Conservation (phyloP, 768 basidiomycete genomes). For the Pilatotrama ljubarskyi region DNA sequence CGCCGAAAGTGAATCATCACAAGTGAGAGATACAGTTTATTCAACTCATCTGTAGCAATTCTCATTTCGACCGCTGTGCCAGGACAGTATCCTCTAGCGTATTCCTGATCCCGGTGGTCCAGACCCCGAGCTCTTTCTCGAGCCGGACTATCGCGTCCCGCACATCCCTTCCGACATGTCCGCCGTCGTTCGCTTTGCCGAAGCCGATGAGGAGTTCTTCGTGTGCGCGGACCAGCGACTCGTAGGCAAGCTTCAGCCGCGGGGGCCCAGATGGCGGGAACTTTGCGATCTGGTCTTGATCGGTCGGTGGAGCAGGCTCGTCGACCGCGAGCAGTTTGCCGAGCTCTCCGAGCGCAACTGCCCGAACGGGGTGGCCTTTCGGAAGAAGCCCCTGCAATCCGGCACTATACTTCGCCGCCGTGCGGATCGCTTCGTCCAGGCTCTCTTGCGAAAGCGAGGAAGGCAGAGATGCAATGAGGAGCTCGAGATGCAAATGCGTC, state of each 20-base stretch:
- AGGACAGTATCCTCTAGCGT: constrained; percentile 45
- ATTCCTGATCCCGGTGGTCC: constrained; percentile 63
- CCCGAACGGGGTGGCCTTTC: constrained; percentile 75
- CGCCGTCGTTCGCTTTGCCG: constrained; percentile 68
- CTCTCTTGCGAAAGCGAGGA: constrained; percentile 43
- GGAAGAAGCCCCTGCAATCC: constrained; percentile 57
- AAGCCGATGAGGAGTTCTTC: constrained; percentile 70
- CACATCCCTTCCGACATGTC: constrained; percentile 64
- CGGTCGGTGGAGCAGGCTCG: constrained; percentile 51
- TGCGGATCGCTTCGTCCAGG: constrained; percentile 64
- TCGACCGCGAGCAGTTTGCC: constrained; percentile 82
- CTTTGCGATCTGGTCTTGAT: constrained; percentile 11
- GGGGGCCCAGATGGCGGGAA: constrained; percentile 71
- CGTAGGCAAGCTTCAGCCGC: constrained; percentile 63
- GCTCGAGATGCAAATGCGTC: constrained; percentile 65
- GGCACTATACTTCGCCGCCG: constrained; percentile 50
- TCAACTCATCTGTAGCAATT: background rate
- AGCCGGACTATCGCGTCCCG: constrained; percentile 58
- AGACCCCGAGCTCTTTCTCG: constrained; percentile 73
- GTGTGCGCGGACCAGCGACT: constrained; percentile 62
- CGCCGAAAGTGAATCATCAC: background rate
- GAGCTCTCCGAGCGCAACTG: constrained; percentile 72
- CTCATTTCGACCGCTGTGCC: background rate
- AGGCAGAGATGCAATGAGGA: constrained; percentile 57
- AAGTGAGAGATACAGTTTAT: background rate